Evolutionary conservation across 768 basidiomycete genomes (phyloP).

Genomic region (Coprinopsis cinerea): DNA sequence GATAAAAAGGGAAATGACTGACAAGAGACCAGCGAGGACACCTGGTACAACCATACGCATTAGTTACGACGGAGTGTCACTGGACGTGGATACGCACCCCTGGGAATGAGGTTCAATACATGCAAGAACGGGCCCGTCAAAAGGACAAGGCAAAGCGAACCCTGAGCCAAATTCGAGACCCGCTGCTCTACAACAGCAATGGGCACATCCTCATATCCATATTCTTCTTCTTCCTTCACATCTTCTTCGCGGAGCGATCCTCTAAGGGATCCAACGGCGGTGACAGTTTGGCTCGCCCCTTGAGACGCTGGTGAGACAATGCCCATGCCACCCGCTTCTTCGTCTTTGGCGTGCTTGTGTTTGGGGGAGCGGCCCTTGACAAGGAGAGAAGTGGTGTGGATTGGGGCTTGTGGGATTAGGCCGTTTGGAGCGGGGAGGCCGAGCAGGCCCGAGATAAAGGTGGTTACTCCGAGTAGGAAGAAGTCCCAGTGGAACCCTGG

Average conservation of each 20-base stretch:
- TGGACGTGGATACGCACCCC: slow-evolving; percentile 33
- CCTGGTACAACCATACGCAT: slow-evolving; percentile 25
- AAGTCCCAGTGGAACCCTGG: slow-evolving; percentile 87
- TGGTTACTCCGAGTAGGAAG: slow-evolving; percentile 85
- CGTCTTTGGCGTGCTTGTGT: slow-evolving; percentile 32
- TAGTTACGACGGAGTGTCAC: neutral
- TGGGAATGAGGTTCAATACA: slow-evolving; percentile 71
- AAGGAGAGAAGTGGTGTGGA: slow-evolving; percentile 82
- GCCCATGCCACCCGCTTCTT: no score
- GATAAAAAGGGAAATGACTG: slow-evolving; percentile 21
- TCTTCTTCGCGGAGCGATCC: no score
- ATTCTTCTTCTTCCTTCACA: slow-evolving; percentile 3
- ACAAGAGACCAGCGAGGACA: slow-evolving; percentile 86
- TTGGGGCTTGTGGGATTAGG: slow-evolving; percentile 82
- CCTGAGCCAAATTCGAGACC: slow-evolving; percentile 87
- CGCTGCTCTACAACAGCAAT: slow-evolving; percentile 85
- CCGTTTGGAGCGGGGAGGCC: slow-evolving; percentile 86
- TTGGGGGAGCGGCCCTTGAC: slow-evolving; percentile 48
- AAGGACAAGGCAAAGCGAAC: slow-evolving; percentile 70
- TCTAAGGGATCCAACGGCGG: slow-evolving; percentile 9
- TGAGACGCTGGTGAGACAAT: slow-evolving; percentile 8
- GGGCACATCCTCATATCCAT: slow-evolving; percentile 41
- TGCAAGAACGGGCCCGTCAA: slow-evolving; percentile 80
- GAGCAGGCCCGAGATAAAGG: slow-evolving; percentile 82
- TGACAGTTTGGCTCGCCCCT: slow-evolving; percentile 12